Evolutionary conservation across 2,329 filamentous ascomycete genomes (phyloP).

Genomic region (Didymella lethalis): DNA sequence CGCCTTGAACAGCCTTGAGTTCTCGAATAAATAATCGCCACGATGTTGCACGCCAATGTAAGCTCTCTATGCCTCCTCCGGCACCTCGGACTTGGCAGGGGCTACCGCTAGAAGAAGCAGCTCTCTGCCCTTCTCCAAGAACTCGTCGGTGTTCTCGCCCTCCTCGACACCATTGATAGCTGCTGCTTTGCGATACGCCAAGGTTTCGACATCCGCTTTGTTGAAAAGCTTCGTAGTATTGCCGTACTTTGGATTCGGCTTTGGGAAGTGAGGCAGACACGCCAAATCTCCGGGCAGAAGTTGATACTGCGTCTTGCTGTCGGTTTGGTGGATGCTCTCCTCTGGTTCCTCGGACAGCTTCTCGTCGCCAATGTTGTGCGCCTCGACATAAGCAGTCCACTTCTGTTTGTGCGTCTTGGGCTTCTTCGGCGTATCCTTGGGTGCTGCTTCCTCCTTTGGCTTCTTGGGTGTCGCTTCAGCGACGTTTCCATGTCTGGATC

Average conservation of each 20-base stretch:
- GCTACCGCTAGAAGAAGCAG: neutral
- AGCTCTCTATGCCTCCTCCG: neutral
- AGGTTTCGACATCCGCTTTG: slow-evolving; percentile 9
- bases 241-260: slow-evolving; percentile 23
- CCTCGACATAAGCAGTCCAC: slow-evolving; percentile 21
- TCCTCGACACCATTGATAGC: neutral
- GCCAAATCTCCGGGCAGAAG: slow-evolving; percentile 21
- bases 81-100: neutral
- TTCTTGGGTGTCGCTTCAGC: neutral
- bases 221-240: slow-evolving; percentile 28
- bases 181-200: slow-evolving; percentile 4
- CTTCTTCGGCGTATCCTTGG: neutral
- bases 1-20: neutral
- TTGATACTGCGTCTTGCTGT: slow-evolving; percentile 19
- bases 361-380: slow-evolving; percentile 8
- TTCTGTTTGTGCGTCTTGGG: slow-evolving; percentile 23
- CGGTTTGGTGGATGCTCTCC: slow-evolving; percentile 23
- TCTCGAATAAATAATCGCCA: neutral
- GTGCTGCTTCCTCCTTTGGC: neutral
- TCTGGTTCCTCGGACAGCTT: slow-evolving; percentile 23
- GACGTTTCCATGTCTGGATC: neutral
- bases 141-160: neutral
- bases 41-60: neutral
- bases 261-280: slow-evolving; percentile 21
- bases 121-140: slow-evolving; percentile 1